Percentiles rank a stretch among this genome's conserved stretches.
Conservation (phyloP, 495 filamentous ascomycete species). For the Penicillium bialowiezense region DNA sequence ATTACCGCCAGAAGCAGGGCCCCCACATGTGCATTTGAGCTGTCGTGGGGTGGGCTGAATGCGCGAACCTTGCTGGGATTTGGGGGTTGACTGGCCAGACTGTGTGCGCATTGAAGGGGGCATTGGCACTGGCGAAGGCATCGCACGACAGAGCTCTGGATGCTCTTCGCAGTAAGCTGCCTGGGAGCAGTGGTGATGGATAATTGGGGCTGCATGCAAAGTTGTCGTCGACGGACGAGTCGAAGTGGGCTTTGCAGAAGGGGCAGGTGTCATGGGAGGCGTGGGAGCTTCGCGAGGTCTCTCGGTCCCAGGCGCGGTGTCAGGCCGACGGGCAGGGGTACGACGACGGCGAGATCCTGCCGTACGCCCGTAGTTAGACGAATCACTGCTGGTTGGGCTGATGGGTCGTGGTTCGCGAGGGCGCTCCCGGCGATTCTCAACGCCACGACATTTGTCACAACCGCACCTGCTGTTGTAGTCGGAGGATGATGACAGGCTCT, state of each 20-base stretch:
- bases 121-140: neutral
- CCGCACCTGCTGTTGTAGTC: neutral
- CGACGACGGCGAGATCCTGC: neutral
- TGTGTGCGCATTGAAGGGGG: neutral
- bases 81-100: neutral
- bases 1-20: too few species aligned
- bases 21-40: neutral
- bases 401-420: neutral
- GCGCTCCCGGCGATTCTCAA: neutral
- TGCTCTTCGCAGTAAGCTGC: constrained; percentile 1
- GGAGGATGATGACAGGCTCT: neutral
- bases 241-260: neutral
- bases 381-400: neutral
- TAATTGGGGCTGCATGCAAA: neutral
- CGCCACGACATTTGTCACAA: neutral
- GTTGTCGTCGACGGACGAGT: neutral
- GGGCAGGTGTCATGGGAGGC: neutral
- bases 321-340: neutral
- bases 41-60: neutral
- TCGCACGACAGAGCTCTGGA: neutral
- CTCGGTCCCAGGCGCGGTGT: neutral
- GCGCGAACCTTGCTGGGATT: neutral
- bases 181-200: neutral
- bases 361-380: neutral
- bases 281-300: neutral